A percentile compares a stretch with the other conserved stretches of the same genome.
Evolutionary conservation across 179 eudicot species (phyloP).

Genomic region (Carnegiea gigantea): DNA sequence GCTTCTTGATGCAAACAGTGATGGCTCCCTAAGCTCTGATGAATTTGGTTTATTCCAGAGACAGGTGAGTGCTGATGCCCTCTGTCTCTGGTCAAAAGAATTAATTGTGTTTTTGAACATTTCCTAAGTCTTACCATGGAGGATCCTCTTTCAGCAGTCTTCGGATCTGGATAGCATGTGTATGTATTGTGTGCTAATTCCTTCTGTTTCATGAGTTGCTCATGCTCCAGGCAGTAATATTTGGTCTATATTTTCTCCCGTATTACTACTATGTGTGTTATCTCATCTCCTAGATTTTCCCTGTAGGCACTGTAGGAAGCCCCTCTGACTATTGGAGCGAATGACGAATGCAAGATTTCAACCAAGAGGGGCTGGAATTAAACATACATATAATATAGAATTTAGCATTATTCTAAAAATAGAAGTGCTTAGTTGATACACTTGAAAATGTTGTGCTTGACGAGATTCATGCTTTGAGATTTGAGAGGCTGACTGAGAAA

Average conservation of each 20-base stretch:
- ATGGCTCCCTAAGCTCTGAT: slow-evolving; percentile 93
- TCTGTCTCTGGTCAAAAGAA: not conserved
- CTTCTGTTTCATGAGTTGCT: not conserved
- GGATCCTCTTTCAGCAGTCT: not conserved
- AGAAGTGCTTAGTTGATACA: no score
- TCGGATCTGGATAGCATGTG: not conserved
- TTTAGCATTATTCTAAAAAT: no score
- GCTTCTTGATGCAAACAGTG: slow-evolving; percentile 89
- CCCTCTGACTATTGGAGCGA: not conserved
- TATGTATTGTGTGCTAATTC: not conserved
- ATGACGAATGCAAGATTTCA: no score
- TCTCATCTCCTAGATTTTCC: not conserved
- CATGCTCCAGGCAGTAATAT: not conserved
- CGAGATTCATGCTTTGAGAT: no score
- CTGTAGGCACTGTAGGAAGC: not conserved
- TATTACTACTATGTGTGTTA: not conserved
- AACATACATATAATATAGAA: no score
- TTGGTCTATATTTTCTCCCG: not conserved
- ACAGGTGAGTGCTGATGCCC: slow-evolving; percentile 48
- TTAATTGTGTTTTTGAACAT: not conserved
- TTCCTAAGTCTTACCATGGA: not conserved
- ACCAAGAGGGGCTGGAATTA: no score
- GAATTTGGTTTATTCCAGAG: slow-evolving; percentile 84
- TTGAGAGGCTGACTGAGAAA: no score
- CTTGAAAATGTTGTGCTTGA: no score